phyloP scores from a whole-genome alignment of 768 basidiomycete species.

The Suillus subluteus region DNA sequence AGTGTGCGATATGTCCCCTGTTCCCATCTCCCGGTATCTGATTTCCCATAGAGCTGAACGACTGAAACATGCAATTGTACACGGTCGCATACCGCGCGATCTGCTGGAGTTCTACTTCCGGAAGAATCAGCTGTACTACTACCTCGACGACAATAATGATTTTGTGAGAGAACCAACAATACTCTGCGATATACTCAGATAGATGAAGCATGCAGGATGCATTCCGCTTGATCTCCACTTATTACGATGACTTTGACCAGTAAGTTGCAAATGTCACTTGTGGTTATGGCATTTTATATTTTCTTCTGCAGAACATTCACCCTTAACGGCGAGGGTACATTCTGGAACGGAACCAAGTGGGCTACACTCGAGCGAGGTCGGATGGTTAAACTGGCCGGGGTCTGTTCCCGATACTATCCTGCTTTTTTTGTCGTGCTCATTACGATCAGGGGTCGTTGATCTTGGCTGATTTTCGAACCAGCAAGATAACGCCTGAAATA shows the following conservation, averaged over 20 bases:
- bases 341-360: conserved; percentile 5
- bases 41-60: background rate
- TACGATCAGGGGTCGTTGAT: conserved; percentile 6
- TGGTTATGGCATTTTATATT: background rate
- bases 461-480: conserved; percentile 6
- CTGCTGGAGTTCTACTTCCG: conserved; percentile 15
- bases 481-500: conserved; percentile 9
- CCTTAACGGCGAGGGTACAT: conserved; percentile 1
- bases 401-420: background rate
- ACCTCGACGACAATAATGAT: conserved; percentile 3
- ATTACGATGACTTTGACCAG: conserved; percentile 7
- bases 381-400: background rate
- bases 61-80: conserved; percentile 2
- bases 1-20: conserved; percentile 12
- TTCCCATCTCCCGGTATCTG: background rate
- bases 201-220: background rate
- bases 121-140: conserved; percentile 7
- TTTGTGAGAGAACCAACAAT: conserved; percentile 2
- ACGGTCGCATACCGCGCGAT: conserved; percentile 24
- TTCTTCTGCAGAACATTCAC: conserved; percentile 2
- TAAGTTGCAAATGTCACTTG: background rate
- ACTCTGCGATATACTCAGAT: background rate
- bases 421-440: background rate
- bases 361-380: background rate
- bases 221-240: conserved; percentile 1